Evolutionary conservation across 768 basidiomycete species (phyloP).

Genomic region (Solioccasus polychromus): DNA sequence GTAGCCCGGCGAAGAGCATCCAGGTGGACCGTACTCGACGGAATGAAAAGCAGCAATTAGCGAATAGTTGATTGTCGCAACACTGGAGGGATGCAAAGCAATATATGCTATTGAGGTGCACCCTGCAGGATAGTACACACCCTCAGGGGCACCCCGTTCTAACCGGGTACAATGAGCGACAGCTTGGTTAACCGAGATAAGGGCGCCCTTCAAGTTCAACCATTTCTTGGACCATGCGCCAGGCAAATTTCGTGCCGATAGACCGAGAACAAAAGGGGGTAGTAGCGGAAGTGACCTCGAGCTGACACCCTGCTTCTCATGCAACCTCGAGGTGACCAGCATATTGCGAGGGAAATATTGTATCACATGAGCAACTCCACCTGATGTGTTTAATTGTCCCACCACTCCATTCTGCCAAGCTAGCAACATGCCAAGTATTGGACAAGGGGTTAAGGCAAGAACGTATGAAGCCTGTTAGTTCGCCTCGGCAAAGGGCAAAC

Average conservation of each 20-base stretch:
- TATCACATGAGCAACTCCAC: background rate
- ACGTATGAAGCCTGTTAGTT: too few species aligned
- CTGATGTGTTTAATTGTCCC: background rate
- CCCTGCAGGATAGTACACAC: too few species aligned
- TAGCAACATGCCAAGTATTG: too few species aligned
- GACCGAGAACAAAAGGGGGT: background rate
- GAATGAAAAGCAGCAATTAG: conserved; percentile 10
- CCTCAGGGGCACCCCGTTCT: too few species aligned
- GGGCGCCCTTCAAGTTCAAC: too few species aligned
- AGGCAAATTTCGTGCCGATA: background rate
- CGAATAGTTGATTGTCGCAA: too few species aligned
- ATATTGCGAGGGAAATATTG: background rate
- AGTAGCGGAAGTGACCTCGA: background rate
- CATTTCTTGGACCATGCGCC: too few species aligned
- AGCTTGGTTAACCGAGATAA: too few species aligned
- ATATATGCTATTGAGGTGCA: conserved; percentile 1
- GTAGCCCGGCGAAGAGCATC: conserved; percentile 17
- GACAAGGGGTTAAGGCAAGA: too few species aligned
- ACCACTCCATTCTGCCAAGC: conserved; percentile 7
- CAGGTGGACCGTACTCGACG: conserved; percentile 16
- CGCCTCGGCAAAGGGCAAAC: too few species aligned
- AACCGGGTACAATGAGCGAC: too few species aligned
- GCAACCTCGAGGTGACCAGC: conserved; percentile 5
- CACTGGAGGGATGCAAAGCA: too few species aligned
- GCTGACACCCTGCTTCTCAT: background rate